phyloP scores from a whole-genome alignment of 2,329 filamentous ascomycete species.

The Canariomyces notabilis region DNA sequence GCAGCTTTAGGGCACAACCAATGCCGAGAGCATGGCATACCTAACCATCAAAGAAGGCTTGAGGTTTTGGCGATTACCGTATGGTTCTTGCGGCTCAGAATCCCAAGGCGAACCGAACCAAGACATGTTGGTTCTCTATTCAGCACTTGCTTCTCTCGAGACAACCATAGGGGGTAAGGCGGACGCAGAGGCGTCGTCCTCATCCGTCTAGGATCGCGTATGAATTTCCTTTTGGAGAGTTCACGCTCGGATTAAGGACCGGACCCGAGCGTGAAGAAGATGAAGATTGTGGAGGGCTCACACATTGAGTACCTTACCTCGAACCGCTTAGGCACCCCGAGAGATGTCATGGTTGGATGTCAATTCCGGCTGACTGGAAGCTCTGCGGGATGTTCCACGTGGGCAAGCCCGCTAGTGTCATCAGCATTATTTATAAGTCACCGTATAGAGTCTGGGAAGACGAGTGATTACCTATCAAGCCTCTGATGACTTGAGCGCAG shows the following conservation, averaged over 20 bases:
- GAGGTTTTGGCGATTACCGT: background rate
- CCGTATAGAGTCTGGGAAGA: too few species aligned
- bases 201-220: too few species aligned
- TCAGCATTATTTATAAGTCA: background rate
- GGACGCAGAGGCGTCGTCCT: background rate
- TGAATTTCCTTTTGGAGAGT: background rate
- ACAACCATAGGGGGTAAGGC: background rate
- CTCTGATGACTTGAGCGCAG: too few species aligned
- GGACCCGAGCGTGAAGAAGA: background rate
- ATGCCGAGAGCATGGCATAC: background rate
- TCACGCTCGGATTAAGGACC: background rate
- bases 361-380: background rate
- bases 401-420: background rate
- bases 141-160: background rate
- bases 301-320: background rate
- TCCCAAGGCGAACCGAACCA: background rate
- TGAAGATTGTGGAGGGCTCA: background rate
- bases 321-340: background rate
- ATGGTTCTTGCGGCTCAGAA: background rate
- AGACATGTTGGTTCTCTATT: background rate
- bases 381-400: background rate
- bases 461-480: too few species aligned
- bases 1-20: slow-evolving; percentile 2
- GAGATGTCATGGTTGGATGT: background rate
- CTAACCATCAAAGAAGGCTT: background rate